A percentile compares a stretch with the other conserved stretches of the same genome.
phyloP scores from a whole-genome alignment of 371 early-diverging fungal species.

The Mucor indicus region DNA sequence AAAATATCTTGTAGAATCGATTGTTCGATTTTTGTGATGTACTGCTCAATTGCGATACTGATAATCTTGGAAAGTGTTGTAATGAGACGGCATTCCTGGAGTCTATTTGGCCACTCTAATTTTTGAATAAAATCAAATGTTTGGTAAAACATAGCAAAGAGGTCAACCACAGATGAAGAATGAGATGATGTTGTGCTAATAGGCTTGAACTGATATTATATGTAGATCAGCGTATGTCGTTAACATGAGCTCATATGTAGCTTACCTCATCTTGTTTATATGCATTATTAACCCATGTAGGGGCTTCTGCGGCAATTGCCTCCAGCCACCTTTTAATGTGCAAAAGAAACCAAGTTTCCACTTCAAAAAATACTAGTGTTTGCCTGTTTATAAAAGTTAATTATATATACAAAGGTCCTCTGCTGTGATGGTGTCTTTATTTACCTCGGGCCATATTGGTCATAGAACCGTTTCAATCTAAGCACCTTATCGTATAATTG shows the following conservation, averaged over 20 bases:
- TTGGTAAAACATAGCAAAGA: constrained; percentile 76
- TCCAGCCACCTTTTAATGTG: constrained; percentile 61
- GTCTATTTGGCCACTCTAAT: constrained; percentile 74
- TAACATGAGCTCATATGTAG: constrained; percentile 5
- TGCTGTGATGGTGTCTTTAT: too few relatives aligned
- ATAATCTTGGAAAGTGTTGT: constrained; percentile 67
- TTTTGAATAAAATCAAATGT: constrained; percentile 66
- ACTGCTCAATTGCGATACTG: constrained; percentile 53
- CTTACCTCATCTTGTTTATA: constrained; percentile 62
- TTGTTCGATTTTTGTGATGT: constrained; percentile 41
- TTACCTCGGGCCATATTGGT: constrained; percentile 48
- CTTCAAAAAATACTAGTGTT: constrained; percentile 51
- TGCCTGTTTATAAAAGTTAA: too few relatives aligned
- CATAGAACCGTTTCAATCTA: constrained; percentile 44
- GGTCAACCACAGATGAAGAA: constrained; percentile 79
- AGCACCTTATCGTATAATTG: constrained; percentile 53
- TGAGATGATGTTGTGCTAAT: constrained; percentile 63
- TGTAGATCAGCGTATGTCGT: too few relatives aligned
- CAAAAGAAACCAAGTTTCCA: constrained; percentile 63
- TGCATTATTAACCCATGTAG: constrained; percentile 63
- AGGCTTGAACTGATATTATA: constrained; percentile 49
- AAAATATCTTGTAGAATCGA: constrained; percentile 39
- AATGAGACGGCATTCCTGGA: constrained; percentile 66
- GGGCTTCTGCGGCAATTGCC: constrained; percentile 49
- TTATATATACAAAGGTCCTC: too few relatives aligned